These are phyloP conservation scores for Dendryphion nanum DNA, from an alignment of 2,329 filamentous ascomycete species.

Conservation along the genomic window DNA sequence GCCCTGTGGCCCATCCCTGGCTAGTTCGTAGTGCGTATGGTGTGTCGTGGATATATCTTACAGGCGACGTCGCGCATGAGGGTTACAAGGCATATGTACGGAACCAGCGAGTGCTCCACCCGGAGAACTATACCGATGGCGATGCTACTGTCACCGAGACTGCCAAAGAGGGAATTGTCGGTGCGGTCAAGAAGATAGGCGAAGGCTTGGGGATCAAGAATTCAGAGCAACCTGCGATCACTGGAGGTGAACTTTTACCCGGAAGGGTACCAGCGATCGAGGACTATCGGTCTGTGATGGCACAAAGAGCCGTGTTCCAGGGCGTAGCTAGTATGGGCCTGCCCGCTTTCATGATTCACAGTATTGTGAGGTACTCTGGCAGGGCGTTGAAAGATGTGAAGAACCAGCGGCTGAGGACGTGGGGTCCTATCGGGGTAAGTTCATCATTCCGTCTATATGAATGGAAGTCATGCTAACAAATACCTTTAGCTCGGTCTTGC, in stretches of 20 bases:
- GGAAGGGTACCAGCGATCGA: slow-evolving; percentile 69
- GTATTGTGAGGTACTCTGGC: slow-evolving; percentile 85
- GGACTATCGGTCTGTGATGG: slow-evolving; percentile 89
- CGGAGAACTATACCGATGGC: slow-evolving; percentile 52
- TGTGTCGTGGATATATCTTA: slow-evolving; percentile 87
- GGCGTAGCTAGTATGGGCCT: slow-evolving; percentile 88
- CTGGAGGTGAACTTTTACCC: slow-evolving; percentile 24
- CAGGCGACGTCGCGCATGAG: slow-evolving; percentile 88
- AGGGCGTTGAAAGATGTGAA: slow-evolving; percentile 79
- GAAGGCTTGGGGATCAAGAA: slow-evolving; percentile 18
- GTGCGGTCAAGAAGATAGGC: slow-evolving; percentile 20
- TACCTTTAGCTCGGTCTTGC: slow-evolving; percentile 56
- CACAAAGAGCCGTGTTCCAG: slow-evolving; percentile 87
- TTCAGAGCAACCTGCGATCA: slow-evolving; percentile 13
- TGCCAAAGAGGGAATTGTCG: neutral
- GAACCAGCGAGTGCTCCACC: slow-evolving; percentile 75
- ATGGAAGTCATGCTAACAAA: slow-evolving; percentile 1
- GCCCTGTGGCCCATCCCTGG: slow-evolving; percentile 83
- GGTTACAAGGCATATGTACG: slow-evolving; percentile 92
- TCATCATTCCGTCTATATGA: neutral
- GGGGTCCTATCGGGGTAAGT: slow-evolving; percentile 86
- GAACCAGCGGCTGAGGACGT: slow-evolving; percentile 74
- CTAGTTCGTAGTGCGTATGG: slow-evolving; percentile 82
- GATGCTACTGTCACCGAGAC: neutral
- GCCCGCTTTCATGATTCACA: slow-evolving; percentile 91